Percentiles rank a stretch among this genome's conserved stretches.
Conservation (phyloP, 2,329 filamentous ascomycete genomes). For the Metarhizium humberi region DNA sequence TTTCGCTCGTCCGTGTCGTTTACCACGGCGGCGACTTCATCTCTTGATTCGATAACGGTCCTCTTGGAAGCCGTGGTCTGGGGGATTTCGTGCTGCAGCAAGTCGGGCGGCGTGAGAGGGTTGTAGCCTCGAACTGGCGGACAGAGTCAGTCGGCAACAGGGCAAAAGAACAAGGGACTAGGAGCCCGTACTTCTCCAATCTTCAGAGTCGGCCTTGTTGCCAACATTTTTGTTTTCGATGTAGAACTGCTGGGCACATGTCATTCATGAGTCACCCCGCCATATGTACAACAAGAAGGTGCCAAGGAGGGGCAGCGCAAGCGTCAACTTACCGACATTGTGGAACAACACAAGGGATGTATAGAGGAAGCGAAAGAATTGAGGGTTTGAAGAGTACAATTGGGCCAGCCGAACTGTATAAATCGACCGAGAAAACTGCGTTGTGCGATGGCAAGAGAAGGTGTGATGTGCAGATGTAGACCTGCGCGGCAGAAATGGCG, state of each 20-base stretch:
- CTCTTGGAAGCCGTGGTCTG: constrained; percentile 46
- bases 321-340: constrained; percentile 7
- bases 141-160: neutral
- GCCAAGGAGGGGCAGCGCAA: neutral
- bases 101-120: constrained; percentile 82
- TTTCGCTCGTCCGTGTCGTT: constrained; percentile 54
- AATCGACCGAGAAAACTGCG: neutral
- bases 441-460: constrained; percentile 10
- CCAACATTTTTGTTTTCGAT: constrained; percentile 73
- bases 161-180: constrained; percentile 2
- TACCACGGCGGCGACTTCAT: constrained; percentile 60
- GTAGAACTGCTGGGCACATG: constrained; percentile 46
- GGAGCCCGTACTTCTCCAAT: constrained; percentile 63
- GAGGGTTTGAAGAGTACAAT: neutral
- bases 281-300: neutral
- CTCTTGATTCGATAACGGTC: constrained; percentile 52
- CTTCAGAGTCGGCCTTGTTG: constrained; percentile 63
- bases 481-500: neutral
- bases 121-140: constrained; percentile 75
- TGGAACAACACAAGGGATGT: neutral
- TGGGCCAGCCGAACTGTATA: neutral
- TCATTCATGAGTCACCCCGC: constrained; percentile 19
- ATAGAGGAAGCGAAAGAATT: no score
- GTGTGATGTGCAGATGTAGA: neutral
- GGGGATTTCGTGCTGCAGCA: constrained; percentile 87